Evolutionary conservation across 139 green algal genomes (phyloP).

Genomic region (Deuterostichococcus epilithicus): DNA sequence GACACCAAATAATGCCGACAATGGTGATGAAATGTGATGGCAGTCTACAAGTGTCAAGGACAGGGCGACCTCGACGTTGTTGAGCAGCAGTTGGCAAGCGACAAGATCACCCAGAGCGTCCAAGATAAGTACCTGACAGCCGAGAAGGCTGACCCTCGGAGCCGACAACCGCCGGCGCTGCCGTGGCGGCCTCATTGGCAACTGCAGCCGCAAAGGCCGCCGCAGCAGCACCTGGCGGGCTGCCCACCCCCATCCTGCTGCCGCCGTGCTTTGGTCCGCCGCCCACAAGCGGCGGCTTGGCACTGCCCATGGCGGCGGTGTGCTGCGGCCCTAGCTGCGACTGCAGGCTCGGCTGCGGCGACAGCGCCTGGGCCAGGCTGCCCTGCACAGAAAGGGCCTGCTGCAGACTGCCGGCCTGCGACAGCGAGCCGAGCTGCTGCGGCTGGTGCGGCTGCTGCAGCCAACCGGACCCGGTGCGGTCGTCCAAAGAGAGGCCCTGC

Average conservation of each 20-base stretch:
- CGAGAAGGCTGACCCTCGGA: too few relatives aligned
- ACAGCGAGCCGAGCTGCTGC: not conserved
- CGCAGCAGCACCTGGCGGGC: not conserved
- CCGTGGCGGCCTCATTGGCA: not conserved
- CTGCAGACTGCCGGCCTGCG: not conserved
- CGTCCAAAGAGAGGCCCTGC: not conserved
- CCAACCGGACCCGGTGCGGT: not conserved
- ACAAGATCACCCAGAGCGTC: too few relatives aligned
- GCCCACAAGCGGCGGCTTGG: not conserved
- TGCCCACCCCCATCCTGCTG: not conserved
- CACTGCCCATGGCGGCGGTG: not conserved
- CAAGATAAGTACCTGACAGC: too few relatives aligned
- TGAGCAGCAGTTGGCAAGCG: too few relatives aligned
- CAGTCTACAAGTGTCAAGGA: too few relatives aligned
- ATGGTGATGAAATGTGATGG: too few relatives aligned
- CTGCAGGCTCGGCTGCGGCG: not conserved
- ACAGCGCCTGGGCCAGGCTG: not conserved
- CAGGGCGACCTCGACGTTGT: too few relatives aligned
- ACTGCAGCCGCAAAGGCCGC: not conserved
- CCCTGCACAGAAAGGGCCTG: not conserved
- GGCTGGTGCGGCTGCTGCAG: not conserved
- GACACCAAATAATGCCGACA: too few relatives aligned
- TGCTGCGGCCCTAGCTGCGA: not conserved
- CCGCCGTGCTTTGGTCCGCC: not conserved
- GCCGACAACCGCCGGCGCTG: too few relatives aligned